Evolutionary conservation across 805 yeast genomes (phyloP).

Genomic region (Peterozyma toletana): DNA sequence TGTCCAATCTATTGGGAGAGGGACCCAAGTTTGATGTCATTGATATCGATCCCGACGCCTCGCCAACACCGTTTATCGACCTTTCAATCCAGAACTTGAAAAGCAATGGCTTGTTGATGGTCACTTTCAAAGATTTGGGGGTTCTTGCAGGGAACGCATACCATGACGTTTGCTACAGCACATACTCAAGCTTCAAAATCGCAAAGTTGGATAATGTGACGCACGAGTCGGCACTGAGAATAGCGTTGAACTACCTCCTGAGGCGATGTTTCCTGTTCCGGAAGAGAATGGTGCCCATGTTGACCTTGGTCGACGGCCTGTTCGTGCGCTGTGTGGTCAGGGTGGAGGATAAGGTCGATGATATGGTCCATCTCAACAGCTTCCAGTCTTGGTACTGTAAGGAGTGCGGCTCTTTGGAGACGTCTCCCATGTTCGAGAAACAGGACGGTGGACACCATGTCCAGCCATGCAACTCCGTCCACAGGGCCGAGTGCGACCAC

Average conservation of each 20-base stretch:
- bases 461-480: too few relatives aligned
- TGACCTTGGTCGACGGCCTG: too few relatives aligned
- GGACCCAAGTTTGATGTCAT: constrained; percentile 2
- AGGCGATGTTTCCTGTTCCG: constrained; percentile 58
- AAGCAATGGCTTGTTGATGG: constrained; percentile 77
- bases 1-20: constrained; percentile 33
- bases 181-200: constrained; percentile 55
- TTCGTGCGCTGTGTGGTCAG: too few relatives aligned
- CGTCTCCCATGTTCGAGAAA: too few relatives aligned
- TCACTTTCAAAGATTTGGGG: constrained; percentile 96
- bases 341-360: too few relatives aligned
- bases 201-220: constrained; percentile 80
- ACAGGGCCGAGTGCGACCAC: too few relatives aligned
- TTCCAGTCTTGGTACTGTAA: too few relatives aligned
- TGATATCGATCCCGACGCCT: constrained; percentile 5
- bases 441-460: too few relatives aligned
- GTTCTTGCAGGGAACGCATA: constrained; percentile 94
- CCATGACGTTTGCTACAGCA: constrained; percentile 92
- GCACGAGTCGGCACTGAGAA: constrained; percentile 87
- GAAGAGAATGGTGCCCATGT: neutral
- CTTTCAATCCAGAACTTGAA: constrained; percentile 67
- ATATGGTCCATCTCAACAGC: too few relatives aligned
- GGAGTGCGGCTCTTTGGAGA: too few relatives aligned
- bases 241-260: constrained; percentile 76
- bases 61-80: neutral